Evolutionary conservation across 2,329 filamentous ascomycete species (phyloP), one percentile per base, ranked within the genome.

Genomic region (Penicillium sp.): DNA sequence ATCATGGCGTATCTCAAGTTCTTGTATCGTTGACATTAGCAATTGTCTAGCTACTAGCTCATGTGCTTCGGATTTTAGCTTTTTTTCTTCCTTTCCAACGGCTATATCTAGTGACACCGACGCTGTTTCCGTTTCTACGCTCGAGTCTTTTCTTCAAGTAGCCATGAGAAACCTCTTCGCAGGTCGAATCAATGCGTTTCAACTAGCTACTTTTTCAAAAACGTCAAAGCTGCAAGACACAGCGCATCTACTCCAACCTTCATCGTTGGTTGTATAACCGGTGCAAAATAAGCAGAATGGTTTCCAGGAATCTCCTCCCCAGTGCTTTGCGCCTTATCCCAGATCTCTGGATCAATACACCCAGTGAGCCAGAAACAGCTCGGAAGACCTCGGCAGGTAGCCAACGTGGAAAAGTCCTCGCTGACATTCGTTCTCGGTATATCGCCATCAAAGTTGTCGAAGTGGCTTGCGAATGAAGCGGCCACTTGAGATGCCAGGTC

Each of bases 361-460:
- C 82, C 82, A 54, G 81, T 75, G 57, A 78, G 68, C 70, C 79
- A 84, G 57, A 82, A 84, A 41, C 70, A 75, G 53, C 72, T 75
- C 4, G 81, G 81, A 54, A 69, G 66, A 3, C 70, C 73, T 41
- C 76, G 70, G 35, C 67, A 69, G 0, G 75, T 79, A 0, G 74
- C 82, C 40, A 86, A 60, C 24, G 77, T 77, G 0, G 75, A 72
- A 53, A 85, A 83, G 53, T 86, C 82, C 56, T 86, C 83, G 38
- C 75, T 79, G 0, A 68, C 63, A 53, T 67, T 71, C 1, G 62
- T 67, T 10, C 64, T 47, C 0, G 66, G 65, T 1, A 55, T 64
- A 47, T 68, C 58, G 0, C 27, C 53, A 48, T 70, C 61, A 44
- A 70, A 71, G 6, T 68, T 60, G 1, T 65, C 66, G 56, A 83